Percentiles rank a stretch among this genome's conserved stretches.
phyloP scores from a whole-genome alignment of 1,139 yeast species.

The Candida smagusa region DNA sequence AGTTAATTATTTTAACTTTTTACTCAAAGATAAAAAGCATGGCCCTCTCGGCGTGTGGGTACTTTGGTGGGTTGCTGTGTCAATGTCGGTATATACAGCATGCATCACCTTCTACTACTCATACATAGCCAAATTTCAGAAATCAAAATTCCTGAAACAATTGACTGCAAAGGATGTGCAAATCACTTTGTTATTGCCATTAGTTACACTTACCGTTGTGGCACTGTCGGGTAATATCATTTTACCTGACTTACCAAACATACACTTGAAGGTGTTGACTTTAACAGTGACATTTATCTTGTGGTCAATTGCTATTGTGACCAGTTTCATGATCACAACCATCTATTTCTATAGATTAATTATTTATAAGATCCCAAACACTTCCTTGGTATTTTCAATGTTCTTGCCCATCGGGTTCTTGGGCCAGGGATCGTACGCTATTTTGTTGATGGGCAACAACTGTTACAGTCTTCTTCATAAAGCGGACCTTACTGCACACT shows the following conservation, averaged over 20 bases:
- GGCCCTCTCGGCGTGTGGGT: slow-evolving; percentile 45
- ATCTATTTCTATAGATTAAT: slow-evolving; percentile 60
- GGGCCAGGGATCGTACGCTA: slow-evolving; percentile 80
- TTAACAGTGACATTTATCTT: slow-evolving; percentile 53
- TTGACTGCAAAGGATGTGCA: slow-evolving; percentile 26
- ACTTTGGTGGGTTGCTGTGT: slow-evolving; percentile 68
- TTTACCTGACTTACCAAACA: slow-evolving; percentile 37
- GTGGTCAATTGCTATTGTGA: slow-evolving; percentile 65
- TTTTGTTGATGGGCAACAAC: slow-evolving; percentile 54
- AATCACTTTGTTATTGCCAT: slow-evolving; percentile 58
- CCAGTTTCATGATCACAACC: slow-evolving; percentile 53
- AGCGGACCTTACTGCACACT: not conserved
- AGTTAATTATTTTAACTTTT: slow-evolving; percentile 48
- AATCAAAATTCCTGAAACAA: slow-evolving; percentile 10
- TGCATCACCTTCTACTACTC: slow-evolving; percentile 51
- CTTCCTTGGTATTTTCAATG: slow-evolving; percentile 43
- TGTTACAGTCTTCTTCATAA: slow-evolving; percentile 11
- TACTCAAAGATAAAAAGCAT: slow-evolving; percentile 31
- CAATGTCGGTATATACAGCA: slow-evolving; percentile 51
- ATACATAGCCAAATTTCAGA: slow-evolving; percentile 29
- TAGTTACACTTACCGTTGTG: slow-evolving; percentile 74
- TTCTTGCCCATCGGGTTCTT: slow-evolving; percentile 62
- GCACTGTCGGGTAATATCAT: slow-evolving; percentile 64
- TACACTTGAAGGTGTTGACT: slow-evolving; percentile 46
- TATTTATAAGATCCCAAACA: slow-evolving; percentile 56